phyloP scores from a whole-genome alignment of 768 basidiomycete species.

The Xerocomus brunneocitrinus region DNA sequence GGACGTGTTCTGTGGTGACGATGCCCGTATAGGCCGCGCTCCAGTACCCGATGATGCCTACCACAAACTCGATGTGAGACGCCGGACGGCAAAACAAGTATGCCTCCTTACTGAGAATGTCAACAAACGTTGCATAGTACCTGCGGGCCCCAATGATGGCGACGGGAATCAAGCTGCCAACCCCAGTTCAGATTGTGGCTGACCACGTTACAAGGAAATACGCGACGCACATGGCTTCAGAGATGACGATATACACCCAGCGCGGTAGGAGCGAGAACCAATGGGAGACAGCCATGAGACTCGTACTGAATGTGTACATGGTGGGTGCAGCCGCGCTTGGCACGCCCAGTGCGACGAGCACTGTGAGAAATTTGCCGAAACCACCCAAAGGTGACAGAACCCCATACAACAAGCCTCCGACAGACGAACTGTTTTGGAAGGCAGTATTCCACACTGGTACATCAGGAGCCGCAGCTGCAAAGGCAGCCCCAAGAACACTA shows the following conservation, averaged over 20 bases:
- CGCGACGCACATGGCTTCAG: slow-evolving; percentile 39
- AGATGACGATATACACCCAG: slow-evolving; percentile 43
- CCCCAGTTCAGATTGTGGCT: not conserved
- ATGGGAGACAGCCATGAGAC: slow-evolving; percentile 36
- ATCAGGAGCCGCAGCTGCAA: slow-evolving; percentile 38
- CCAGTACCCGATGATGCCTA: slow-evolving; percentile 46
- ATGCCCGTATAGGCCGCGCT: slow-evolving; percentile 35
- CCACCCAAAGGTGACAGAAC: slow-evolving; percentile 37
- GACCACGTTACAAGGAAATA: not conserved
- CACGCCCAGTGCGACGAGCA: slow-evolving; percentile 49
- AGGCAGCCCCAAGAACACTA: slow-evolving; percentile 44
- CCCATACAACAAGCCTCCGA: slow-evolving; percentile 41
- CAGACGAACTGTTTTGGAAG: slow-evolving; percentile 35
- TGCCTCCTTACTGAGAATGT: slow-evolving; percentile 33
- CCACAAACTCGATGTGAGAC: slow-evolving; percentile 1
- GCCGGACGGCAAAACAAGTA: not conserved
- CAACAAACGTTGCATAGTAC: slow-evolving; percentile 43
- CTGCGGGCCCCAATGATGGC: slow-evolving; percentile 43
- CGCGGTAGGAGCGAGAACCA: slow-evolving; percentile 39
- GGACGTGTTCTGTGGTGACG: slow-evolving; percentile 40
- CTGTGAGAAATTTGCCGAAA: slow-evolving; percentile 45
- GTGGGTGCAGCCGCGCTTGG: slow-evolving; percentile 54
- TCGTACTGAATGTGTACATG: slow-evolving; percentile 52
- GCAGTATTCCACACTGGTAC: slow-evolving; percentile 38
- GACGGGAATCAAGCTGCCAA: slow-evolving; percentile 40